These are phyloP conservation scores for Schizophyllum commune DNA, from an alignment of 1,284 basidiomycete genomes.

Conservation along the genomic window DNA sequence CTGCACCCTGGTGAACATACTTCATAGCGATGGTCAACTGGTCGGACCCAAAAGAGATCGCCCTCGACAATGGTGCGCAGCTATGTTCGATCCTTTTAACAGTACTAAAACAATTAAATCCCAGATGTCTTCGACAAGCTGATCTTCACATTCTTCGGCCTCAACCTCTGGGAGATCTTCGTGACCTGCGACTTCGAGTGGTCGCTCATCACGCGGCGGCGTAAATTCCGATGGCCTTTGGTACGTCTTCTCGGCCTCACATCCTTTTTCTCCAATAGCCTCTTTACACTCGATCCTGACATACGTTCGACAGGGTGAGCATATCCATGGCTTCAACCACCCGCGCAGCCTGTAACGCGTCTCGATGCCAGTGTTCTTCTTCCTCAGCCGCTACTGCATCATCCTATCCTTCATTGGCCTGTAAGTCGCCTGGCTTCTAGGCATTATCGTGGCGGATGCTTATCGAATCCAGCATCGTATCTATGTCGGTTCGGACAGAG, in stretches of 20 bases:
- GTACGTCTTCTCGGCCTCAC: constrained; percentile 28
- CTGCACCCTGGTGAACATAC: background rate
- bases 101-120: too few relatives aligned
- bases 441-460: background rate
- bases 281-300: too few relatives aligned
- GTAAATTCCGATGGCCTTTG: constrained; percentile 57
- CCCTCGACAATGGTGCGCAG: constrained; percentile 40
- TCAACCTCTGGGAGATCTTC: constrained; percentile 62
- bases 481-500: constrained; percentile 40
- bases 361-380: constrained; percentile 46
- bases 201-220: constrained; percentile 46
- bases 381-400: constrained; percentile 64
- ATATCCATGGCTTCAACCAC: background rate
- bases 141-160: constrained; percentile 51
- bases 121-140: constrained; percentile 53
- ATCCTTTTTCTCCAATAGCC: background rate
- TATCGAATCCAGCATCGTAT: constrained; percentile 38
- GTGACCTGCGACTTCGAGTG: constrained; percentile 57
- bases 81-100: too few relatives aligned
- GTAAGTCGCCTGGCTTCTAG: constrained; percentile 26
- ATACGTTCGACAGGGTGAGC: too few relatives aligned
- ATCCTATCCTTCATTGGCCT: constrained; percentile 52
- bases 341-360: constrained; percentile 5
- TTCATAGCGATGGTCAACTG: constrained; percentile 44
- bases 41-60: constrained; percentile 40